Evolutionary conservation across 345 rosid genomes (phyloP).

Genomic region (Hirschfeldia incana): DNA sequence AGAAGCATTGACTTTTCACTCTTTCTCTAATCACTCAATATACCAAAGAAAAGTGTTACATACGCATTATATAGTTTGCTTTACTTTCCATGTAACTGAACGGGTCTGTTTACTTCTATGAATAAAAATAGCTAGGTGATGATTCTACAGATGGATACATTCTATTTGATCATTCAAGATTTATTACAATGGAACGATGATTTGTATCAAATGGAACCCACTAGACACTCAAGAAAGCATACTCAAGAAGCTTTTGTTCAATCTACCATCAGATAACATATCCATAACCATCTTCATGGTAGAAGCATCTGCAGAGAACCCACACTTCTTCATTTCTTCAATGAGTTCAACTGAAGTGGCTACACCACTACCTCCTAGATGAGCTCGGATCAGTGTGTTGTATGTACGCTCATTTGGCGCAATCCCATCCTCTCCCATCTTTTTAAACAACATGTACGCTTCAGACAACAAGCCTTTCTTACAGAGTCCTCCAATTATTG

Average conservation of each 20-base stretch:
- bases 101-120: neutral
- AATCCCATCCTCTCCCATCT: neutral
- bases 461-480: neutral
- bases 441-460: neutral
- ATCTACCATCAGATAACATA: neutral
- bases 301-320: neutral
- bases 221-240: neutral
- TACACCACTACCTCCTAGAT: neutral
- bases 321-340: slow-evolving; percentile 1
- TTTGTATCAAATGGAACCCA: neutral
- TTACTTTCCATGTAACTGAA: slow-evolving; percentile 21
- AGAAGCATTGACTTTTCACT: slow-evolving; percentile 36
- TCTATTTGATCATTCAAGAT: neutral
- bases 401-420: neutral
- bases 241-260: neutral
- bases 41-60: neutral
- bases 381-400: neutral
- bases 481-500: neutral
- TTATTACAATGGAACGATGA: neutral
- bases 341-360: neutral
- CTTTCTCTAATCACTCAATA: slow-evolving; percentile 17
- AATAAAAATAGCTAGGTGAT: slow-evolving; percentile 17
- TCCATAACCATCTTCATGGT: slow-evolving; percentile 2
- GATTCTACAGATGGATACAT: neutral
- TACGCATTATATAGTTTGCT: slow-evolving; percentile 13